Conservation (phyloP, 2,329 filamentous ascomycete species). For the Botryosphaeria agaves region DNA sequence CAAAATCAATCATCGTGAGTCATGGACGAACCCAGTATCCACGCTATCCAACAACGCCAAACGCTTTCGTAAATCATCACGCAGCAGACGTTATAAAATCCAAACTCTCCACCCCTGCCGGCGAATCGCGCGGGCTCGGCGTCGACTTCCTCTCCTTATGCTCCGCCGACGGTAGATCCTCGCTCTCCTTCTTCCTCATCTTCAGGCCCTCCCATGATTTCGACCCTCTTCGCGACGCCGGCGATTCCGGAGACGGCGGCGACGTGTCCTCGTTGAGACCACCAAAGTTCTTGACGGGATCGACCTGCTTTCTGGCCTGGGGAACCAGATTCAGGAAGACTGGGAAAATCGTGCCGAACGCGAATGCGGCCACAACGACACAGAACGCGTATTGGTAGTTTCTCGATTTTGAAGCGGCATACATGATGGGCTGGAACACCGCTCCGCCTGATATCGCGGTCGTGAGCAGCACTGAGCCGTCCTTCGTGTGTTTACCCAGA, state of each 20-base stretch:
- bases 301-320: conserved; percentile 29
- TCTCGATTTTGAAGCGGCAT: conserved; percentile 21
- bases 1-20: too few species aligned
- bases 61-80: too few species aligned
- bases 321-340: conserved; percentile 34
- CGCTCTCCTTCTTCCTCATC: background rate
- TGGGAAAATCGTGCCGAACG: conserved; percentile 33
- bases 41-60: too few species aligned
- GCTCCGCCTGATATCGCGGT: conserved; percentile 36
- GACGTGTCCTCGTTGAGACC: background rate
- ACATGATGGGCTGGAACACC: conserved; percentile 37
- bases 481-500: conserved; percentile 39
- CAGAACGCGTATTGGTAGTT: conserved; percentile 31
- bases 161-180: background rate
- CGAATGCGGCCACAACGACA: conserved; percentile 34
- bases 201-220: background rate
- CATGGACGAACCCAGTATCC: too few species aligned
- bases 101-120: too few species aligned
- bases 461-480: conserved; percentile 35
- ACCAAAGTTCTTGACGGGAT: conserved; percentile 5
- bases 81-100: too few species aligned
- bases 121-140: too few species aligned
- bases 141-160: conserved; percentile 1
- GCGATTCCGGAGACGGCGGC: background rate
- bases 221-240: background rate